Base-by-base conservation (phyloP, 306 rosid genomes). In the Quercus rubra region DNA sequence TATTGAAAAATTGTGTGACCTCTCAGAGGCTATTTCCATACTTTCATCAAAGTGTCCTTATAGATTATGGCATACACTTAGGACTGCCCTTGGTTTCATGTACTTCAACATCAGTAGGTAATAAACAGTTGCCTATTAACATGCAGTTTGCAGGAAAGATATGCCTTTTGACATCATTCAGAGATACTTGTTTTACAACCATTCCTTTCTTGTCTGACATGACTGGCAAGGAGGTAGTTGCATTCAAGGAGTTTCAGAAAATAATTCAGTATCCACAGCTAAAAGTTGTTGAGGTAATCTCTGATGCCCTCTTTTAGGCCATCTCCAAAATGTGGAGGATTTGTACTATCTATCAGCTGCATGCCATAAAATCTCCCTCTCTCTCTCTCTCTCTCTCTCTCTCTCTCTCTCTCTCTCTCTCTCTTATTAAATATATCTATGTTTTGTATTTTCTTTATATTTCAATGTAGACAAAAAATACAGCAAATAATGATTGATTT, bases 111-210 rank as follows among this genome's bases (percentile, higher is more conserved):
- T 72, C 43, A 38, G 62, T 52, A 18, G 43, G 35, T 15, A 41
- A 4, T 43, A 73, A 75, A 49, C 49, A 64, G 77, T 67, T 83
- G 77, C 74, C 78, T 82, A 51, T 79, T 88, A 28, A 6, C 70
- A 63, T 80, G 80, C 86, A 93, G 97, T 93, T 93, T 88, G 89
- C 73, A 20, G 97, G 89, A 3, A 93, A 93, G 91, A 93, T 93
- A 80, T 90, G 93, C 83, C 97, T 93, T 76, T 79, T 93, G 83
- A 91, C 97, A 54, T 93, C 98, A 73, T 93, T 93, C 79, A 91
- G 93, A 87, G 98, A 91, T 55, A 91, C 98, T 38, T 93, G 94
- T 82, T 93, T 91, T 78, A 58, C 88, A 77, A 78, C 76, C 64
- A 85, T 81, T 27, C 30, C 30, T 27, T 27, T 27, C 30, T 27